Conservation (phyloP, 202 grass and related monocot species). For the Musa balbisiana region DNA sequence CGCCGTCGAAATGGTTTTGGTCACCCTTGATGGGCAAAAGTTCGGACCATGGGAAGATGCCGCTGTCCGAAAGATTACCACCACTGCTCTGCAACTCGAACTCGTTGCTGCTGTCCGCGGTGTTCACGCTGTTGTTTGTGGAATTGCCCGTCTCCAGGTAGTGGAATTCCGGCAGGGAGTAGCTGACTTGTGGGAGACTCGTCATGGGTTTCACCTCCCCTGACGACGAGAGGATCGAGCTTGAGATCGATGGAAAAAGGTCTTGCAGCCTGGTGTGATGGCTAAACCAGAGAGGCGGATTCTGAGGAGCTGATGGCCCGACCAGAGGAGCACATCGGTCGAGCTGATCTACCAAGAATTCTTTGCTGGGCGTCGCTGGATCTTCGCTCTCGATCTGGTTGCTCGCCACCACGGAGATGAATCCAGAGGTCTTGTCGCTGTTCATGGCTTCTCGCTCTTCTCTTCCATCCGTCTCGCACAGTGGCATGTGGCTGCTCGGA, state of each 20-base stretch:
- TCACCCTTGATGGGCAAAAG: background rate
- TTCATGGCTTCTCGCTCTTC: background rate
- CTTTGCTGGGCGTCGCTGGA: background rate
- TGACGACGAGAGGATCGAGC: too few species aligned
- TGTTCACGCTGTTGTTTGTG: too few species aligned
- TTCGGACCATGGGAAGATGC: background rate
- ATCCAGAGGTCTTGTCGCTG: background rate
- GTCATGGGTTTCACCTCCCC: too few species aligned
- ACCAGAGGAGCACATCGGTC: too few species aligned
- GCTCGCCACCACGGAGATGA: background rate
- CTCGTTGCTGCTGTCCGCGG: too few species aligned
- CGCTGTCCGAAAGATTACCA: too few species aligned
- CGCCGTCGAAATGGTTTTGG: background rate
- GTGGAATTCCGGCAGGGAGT: too few species aligned
- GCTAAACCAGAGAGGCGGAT: background rate
- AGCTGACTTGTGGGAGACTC: too few species aligned
- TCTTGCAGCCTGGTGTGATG: background rate
- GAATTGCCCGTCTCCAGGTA: too few species aligned
- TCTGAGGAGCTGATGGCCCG: background rate
- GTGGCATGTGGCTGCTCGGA: conserved; percentile 3
- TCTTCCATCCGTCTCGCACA: background rate
- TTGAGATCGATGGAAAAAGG: too few species aligned
- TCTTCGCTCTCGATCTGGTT: background rate
- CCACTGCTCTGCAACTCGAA: too few species aligned
- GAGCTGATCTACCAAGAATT: background rate